Conservation (phyloP, 2,329 filamentous ascomycete genomes). For the Dryadomyces sulphureus region DNA sequence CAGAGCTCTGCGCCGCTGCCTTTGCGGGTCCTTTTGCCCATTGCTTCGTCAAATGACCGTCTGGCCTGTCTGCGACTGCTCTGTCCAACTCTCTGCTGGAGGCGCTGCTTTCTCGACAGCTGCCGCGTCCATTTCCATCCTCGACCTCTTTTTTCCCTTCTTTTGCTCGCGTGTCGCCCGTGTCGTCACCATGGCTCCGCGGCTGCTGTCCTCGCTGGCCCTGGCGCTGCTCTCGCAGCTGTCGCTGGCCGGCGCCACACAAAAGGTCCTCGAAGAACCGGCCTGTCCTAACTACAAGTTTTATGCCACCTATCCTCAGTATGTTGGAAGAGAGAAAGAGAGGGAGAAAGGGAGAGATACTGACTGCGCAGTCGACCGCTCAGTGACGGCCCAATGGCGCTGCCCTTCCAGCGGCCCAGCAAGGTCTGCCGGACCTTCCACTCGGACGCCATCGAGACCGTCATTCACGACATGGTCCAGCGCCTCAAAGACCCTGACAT, state of each 20-base stretch:
- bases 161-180: background rate
- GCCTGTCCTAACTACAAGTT: conserved; percentile 51
- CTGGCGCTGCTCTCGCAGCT: conserved; percentile 6
- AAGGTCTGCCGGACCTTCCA: conserved; percentile 76
- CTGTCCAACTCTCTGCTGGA: background rate
- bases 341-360: too few species aligned
- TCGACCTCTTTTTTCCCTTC: background rate
- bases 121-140: background rate
- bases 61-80: too few species aligned
- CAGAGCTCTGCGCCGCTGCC: background rate
- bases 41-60: background rate
- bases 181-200: conserved; percentile 6
- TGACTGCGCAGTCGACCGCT: conserved; percentile 48
- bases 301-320: conserved; percentile 46
- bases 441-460: conserved; percentile 72
- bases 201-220: conserved; percentile 4
- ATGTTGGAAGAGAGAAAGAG: conserved; percentile 18
- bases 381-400: conserved; percentile 60
- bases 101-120: background rate
- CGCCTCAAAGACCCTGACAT: conserved; percentile 76
- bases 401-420: conserved; percentile 79
- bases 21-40: background rate
- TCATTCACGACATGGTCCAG: conserved; percentile 69
- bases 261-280: conserved; percentile 16
- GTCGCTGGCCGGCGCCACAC: background rate